phyloP scores from a whole-genome alignment of 768 basidiomycete genomes.

The Dacryopinax primogenitus region DNA sequence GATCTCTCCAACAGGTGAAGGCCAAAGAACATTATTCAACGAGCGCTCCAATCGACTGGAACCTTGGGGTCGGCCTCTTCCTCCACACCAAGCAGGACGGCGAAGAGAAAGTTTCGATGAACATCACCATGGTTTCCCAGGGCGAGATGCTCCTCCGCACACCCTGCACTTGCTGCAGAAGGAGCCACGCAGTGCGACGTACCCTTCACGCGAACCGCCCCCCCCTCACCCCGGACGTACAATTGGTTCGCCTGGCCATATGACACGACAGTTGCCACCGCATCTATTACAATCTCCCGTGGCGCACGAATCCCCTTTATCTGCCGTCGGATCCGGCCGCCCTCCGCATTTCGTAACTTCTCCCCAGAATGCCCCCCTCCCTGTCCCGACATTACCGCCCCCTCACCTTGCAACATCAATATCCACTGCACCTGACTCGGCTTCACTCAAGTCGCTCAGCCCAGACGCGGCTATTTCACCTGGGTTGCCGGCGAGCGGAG shows the following conservation, averaged over 20 bases:
- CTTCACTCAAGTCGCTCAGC: neutral
- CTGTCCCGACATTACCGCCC: neutral
- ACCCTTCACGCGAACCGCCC: neutral
- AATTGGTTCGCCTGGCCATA: neutral
- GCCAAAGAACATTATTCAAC: conserved; percentile 68
- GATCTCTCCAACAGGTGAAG: conserved; percentile 2
- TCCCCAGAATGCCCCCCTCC: neutral
- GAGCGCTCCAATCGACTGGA: conserved; percentile 85
- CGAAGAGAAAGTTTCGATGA: neutral
- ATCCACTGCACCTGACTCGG: neutral
- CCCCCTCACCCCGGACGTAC: conserved; percentile 4
- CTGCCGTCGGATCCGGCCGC: neutral
- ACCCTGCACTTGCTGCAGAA: conserved; percentile 53
- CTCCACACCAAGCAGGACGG: neutral
- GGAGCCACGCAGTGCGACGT: conserved; percentile 12
- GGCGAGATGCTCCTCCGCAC: conserved; percentile 38
- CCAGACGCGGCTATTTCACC: neutral
- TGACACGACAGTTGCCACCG: neutral
- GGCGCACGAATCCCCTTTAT: neutral
- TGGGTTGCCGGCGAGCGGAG: neutral
- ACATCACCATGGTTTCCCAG: conserved; percentile 30
- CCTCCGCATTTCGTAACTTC: conserved; percentile 21
- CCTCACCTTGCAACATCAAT: conserved; percentile 3
- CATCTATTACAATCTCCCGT: neutral
- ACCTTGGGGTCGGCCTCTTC: conserved; percentile 36